Evolutionary conservation across 2,329 filamentous ascomycete species (phyloP), one percentile per base, ranked within the genome.

Genomic region (Talaromyces atroroseus): DNA sequence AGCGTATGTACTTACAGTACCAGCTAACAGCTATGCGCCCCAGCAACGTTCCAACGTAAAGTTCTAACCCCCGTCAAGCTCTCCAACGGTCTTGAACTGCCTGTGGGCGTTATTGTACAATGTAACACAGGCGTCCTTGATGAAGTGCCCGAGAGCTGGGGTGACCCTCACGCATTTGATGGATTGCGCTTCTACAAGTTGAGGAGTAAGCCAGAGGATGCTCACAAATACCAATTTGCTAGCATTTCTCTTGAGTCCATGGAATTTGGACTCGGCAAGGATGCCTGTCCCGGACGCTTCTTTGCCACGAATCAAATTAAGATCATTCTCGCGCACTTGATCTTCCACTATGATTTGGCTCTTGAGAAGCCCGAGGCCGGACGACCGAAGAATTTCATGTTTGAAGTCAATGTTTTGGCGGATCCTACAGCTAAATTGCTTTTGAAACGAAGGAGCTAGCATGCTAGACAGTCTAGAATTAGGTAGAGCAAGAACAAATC

Each of bases 241-340:
- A 54, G 42, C 42, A 54, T 47, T 26, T 46, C 42, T 46, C 40
- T 47, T 7, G 42, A 54, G 12, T 54, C 51, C 18, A 47, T 54
- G 51, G 51, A 46, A 16, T 54, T 54, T 20, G 81, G 82, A 0
- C 80, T 83, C 58, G 82, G 82, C 6, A 71, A 78, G 59, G 80
- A 84, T 64, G 64, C 67, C 26, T 70, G 68, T 54, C 66, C 67
- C 2, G 67, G 68, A 20, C 59, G 68, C n/a, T 69, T 66, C 52
- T 68, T 67, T 38, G 68, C 66, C 0, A 59, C 59, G 6, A 58
- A 61, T 42, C 56, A 64, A 58, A 58, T 65, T 16, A 70, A 68
- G 56, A 59, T 67, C 20, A 51, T 64, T 5, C 51, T 70, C n/a
- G 61, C 60, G 16, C 64, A 68, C 52, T 52, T 69, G 26, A 40